Base-by-base conservation (phyloP, 2,329 filamentous ascomycete species). In the Pseudogymnoascus sp. region DNA sequence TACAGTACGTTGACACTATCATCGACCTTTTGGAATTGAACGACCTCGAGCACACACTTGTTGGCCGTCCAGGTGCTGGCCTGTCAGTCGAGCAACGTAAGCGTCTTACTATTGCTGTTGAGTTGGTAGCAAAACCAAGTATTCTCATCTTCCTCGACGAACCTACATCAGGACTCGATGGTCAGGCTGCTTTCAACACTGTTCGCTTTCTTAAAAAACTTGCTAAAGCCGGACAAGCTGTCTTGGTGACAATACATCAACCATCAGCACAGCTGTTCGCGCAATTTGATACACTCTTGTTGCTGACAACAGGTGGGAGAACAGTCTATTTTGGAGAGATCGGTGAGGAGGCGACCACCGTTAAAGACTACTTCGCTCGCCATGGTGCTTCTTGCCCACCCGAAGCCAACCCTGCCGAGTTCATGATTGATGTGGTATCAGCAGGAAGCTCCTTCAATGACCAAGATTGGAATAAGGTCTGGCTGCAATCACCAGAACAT, bases 1-100 rank as follows among this genome's bases (percentile, higher is more conserved):
- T 93, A 4, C 88, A 85, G 81, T 71, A 96, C 68, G 92, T 96
- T 16, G 87, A 95, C 61, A 89, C 96, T 71, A 90, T 96, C 26
- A 63, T 73, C 26, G 66, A 72, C 37, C 83, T 89, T 78, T 77
- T 89, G 29, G 82, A 85, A 71, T 87, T 89, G 85, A 76, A 82
- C 29, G 85, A 87, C 61, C 88, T 86, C 63, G 84, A 85, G 13
- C 82, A 88, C 50, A 85, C 85, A 0, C 79, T 88, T 2, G 84
- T 89, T 29, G 86, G 86, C 65, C 77, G 83, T 0, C 82, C 84
- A 0, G 86, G 85, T 0, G 81, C 82, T 63, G 84, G 83, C 6
- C 76, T 86, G 8, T 85, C 85, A 50, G 81, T 86, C 1, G 83
- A 86, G 65, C 84, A 86, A 69, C 78, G 83, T 4, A 87, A 87